Conservation (phyloP, 768 basidiomycete genomes). For the Rossbeevera mucosa region DNA sequence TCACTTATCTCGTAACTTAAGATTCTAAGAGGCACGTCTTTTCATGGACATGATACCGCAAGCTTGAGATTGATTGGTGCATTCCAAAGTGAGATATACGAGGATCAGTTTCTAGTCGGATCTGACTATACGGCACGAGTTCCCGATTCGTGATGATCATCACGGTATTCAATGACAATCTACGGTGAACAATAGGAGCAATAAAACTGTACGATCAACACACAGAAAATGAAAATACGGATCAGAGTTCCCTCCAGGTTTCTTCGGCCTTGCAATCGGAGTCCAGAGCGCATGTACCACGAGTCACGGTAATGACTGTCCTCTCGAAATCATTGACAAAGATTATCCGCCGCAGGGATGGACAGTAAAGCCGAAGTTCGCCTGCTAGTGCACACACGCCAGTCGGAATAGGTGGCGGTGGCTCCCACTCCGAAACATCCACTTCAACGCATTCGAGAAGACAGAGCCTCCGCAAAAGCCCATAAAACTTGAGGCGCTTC, state of each 20-base stretch:
- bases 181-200: too few species aligned
- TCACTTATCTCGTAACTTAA: too few species aligned
- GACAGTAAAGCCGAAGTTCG: slow-evolving; percentile 59
- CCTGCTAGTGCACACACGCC: slow-evolving; percentile 56
- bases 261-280: slow-evolving; percentile 21
- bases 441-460: slow-evolving; percentile 54
- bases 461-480: slow-evolving; percentile 49
- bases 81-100: too few species aligned
- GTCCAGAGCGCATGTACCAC: slow-evolving; percentile 29
- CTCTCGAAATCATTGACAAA: slow-evolving; percentile 63
- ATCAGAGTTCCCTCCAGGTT: slow-evolving; percentile 32
- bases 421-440: slow-evolving; percentile 63
- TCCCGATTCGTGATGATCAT: too few species aligned
- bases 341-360: slow-evolving; percentile 46
- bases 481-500: slow-evolving; percentile 61
- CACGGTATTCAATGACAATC: too few species aligned
- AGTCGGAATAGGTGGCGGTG: slow-evolving; percentile 45
- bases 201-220: slow-evolving; percentile 3
- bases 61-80: too few species aligned
- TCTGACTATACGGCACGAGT: too few species aligned
- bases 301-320: slow-evolving; percentile 39
- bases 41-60: too few species aligned
- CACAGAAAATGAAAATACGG: slow-evolving; percentile 9
- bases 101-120: too few species aligned
- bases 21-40: too few species aligned